Conservation (phyloP, 257 asterid species). For the Solanum corneliomulleri region DNA sequence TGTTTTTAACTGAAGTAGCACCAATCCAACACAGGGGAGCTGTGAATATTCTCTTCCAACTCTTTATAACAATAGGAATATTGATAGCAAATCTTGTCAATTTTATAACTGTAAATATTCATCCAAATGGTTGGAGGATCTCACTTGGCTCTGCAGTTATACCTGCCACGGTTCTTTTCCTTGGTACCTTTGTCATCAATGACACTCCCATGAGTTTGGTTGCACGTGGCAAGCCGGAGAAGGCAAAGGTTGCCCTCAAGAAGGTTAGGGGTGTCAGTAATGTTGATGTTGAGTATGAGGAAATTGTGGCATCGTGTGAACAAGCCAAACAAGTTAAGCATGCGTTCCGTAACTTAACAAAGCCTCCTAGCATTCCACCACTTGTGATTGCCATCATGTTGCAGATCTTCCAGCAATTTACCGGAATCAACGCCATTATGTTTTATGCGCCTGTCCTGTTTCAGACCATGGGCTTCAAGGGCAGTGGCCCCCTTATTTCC, state of each 20-base stretch:
- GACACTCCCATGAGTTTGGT: conserved; percentile 28
- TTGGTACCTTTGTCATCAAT: conserved; percentile 13
- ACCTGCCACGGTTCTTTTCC: conserved; percentile 11
- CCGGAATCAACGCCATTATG: conserved; percentile 12
- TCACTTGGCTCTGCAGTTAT: conserved; percentile 22
- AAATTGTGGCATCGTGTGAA: conserved; percentile 5
- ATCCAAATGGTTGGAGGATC: conserved; percentile 27
- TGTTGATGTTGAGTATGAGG: conserved; percentile 14
- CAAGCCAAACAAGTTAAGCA: not conserved
- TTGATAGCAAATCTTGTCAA: conserved; percentile 15
- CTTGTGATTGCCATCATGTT: conserved; percentile 2
- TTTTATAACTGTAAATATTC: conserved; percentile 2
- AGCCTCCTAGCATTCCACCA: conserved; percentile 18
- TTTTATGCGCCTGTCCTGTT: conserved; percentile 13
- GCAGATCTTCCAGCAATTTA: conserved; percentile 10
- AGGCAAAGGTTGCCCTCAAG: conserved; percentile 5
- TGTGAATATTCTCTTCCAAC: conserved; percentile 25
- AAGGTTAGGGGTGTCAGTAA: conserved; percentile 20
- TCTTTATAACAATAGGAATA: conserved; percentile 14
- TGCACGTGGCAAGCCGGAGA: conserved; percentile 9
- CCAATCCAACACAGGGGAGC: conserved; percentile 33
- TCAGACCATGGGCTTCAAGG: conserved; percentile 3
- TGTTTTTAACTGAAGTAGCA: conserved; percentile 32
- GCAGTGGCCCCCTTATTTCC: not conserved
- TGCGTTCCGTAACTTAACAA: conserved; percentile 9